These are phyloP conservation scores for Podospora bellae-mahoneyi DNA, from an alignment of 495 filamentous ascomycete species.

Conservation along the genomic window DNA sequence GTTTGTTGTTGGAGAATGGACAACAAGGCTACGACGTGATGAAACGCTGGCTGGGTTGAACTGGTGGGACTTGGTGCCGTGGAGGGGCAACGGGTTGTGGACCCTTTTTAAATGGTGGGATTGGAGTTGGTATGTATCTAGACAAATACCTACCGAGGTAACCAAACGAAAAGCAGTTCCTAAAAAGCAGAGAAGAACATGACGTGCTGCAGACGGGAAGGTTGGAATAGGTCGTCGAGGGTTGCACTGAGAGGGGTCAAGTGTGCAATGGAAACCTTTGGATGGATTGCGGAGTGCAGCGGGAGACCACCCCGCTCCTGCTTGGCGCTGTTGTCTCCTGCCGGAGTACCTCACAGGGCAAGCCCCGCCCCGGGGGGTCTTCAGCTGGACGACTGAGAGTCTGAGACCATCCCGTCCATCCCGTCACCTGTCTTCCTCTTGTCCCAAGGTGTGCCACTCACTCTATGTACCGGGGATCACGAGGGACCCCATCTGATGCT, in stretches of 20 bases:
- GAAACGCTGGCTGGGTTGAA: not conserved
- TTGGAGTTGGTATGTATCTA: not conserved
- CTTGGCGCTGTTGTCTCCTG: not conserved
- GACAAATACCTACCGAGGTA: no score
- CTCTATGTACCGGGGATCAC: slow-evolving; percentile 23
- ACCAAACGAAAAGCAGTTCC: no score
- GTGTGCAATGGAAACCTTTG: slow-evolving; percentile 9
- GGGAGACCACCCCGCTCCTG: not conserved
- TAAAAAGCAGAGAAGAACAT: not conserved
- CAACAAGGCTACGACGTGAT: slow-evolving; percentile 10
- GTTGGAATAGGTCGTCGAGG: not conserved
- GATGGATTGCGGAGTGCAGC: slow-evolving; percentile 6
- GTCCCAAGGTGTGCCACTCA: slow-evolving; percentile 19
- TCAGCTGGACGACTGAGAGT: no score
- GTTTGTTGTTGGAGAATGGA: not conserved
- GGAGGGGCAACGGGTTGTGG: not conserved
- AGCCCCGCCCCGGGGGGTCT: not conserved
- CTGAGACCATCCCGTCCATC: no score
- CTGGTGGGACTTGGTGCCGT: not conserved
- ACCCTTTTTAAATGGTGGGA: not conserved
- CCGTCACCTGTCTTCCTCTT: not conserved
- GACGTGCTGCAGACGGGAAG: not conserved
- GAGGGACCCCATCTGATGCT: slow-evolving; percentile 15
- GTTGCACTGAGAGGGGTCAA: not conserved
- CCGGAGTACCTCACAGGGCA: not conserved